Evolutionary conservation across 352 stramenopile species (phyloP), one percentile per base, ranked within the genome.

Genomic region (Saprolegnia parasitica): DNA sequence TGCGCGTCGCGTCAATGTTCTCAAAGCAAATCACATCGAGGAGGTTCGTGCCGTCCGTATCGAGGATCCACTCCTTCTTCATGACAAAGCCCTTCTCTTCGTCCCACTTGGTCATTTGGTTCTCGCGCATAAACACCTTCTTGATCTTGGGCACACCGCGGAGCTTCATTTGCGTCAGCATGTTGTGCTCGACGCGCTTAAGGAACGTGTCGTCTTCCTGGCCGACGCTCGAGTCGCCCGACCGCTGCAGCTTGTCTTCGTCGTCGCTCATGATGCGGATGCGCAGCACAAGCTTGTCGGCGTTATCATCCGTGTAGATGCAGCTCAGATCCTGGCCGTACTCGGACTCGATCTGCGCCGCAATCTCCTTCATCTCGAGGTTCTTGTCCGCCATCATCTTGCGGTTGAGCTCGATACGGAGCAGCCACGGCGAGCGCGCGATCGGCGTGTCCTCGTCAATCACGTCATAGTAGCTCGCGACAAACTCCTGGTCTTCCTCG

Each of bases 31-130:
- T 99, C 1, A 99, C 97, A 76, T 98, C 95, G 10, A 91, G 81
- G 26, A 99, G 81, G 9, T 96, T 96, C 71, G 98, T 99, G 39
- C 98, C 98, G 79, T 99, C 98, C 10, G 99, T 97, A 13, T 99
- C 83, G 71, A 99, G 80, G 72, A 99, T 95, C 71, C 98, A 98
- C 39, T 78, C 72, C 72, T 94, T 91, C 39, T 68, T 89, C 80
- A 88, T 90, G 65, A 90, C 93, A 76, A 49, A 49, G 42, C 42
- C 67, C 32, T 46, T 62, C 18, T 74, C 68, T 46, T 98, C 91
- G 71, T 97, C 95, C 76, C 98, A 97, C 78, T 99, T 99, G 74
- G 99, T 99, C 52, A 99, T 96, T 0, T 97, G 97, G 57, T 89
- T 80, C 47, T 97, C 86, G 13, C 87, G 80, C 16, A 87, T 88